phyloP scores from a whole-genome alignment of 148 eudicot species.

The Gaultheria prostrata region DNA sequence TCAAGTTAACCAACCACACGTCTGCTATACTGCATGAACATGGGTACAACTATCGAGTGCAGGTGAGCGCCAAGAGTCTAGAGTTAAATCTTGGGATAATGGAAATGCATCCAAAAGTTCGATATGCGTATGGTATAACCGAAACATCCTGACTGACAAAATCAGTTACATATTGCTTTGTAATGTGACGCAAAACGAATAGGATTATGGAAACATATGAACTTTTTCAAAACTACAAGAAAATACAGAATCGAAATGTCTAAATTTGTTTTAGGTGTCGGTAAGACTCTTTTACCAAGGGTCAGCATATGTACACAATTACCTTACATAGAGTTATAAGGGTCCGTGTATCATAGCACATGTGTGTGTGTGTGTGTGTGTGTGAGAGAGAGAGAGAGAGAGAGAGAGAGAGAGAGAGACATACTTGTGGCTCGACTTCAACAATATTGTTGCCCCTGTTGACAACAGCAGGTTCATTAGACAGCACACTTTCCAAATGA shows the following conservation, averaged over 20 bases:
- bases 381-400: neutral
- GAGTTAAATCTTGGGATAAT: neutral
- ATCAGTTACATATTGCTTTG: neutral
- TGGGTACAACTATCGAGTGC: neutral
- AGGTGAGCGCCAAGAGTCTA: neutral
- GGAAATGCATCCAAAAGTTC: neutral
- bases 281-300: neutral
- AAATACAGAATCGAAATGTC: neutral
- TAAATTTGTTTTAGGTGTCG: neutral
- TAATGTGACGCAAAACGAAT: neutral
- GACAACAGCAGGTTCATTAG: conserved; percentile 78
- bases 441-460: conserved; percentile 71
- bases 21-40: neutral
- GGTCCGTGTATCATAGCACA: neutral
- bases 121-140: neutral
- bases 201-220: neutral
- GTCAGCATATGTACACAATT: neutral
- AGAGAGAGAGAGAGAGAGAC: neutral
- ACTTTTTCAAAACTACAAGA: neutral
- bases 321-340: neutral
- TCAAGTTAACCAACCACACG: neutral
- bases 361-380: neutral
- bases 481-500: conserved; percentile 78
- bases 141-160: neutral
- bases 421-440: conserved; percentile 85